Percentiles rank a stretch among this genome's conserved stretches.
Evolutionary conservation across 805 yeast genomes (phyloP).

Genomic region (Clavispora vitiphila): DNA sequence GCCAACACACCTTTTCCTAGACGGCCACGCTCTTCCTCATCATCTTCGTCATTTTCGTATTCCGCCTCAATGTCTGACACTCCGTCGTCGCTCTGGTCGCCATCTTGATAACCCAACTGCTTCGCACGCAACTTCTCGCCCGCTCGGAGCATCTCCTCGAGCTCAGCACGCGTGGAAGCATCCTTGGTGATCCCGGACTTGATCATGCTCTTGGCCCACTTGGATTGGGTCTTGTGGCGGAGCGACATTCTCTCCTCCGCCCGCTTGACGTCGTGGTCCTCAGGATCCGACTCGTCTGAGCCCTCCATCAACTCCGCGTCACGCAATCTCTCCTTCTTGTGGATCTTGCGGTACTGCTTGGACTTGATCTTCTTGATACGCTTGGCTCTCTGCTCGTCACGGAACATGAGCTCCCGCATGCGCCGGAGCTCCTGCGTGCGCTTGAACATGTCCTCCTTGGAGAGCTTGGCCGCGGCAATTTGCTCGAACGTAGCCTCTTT

Average conservation of each 20-base stretch:
- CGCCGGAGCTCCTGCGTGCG: slow-evolving; percentile 78
- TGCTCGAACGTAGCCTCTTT: slow-evolving; percentile 85
- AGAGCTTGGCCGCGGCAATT: slow-evolving; percentile 72
- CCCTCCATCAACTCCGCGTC: slow-evolving; percentile 66
- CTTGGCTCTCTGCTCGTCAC: slow-evolving; percentile 88
- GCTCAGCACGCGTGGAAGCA: slow-evolving; percentile 73
- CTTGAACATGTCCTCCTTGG: slow-evolving; percentile 72
- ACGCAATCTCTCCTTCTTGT: slow-evolving; percentile 75
- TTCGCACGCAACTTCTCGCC: slow-evolving; percentile 73
- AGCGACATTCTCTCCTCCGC: slow-evolving; percentile 91
- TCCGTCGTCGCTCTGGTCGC: slow-evolving; percentile 50
- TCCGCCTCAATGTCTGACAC: slow-evolving; percentile 42
- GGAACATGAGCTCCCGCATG: slow-evolving; percentile 94
- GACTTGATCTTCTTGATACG: slow-evolving; percentile 93
- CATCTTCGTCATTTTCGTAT: slow-evolving; percentile 32
- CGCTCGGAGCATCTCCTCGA: slow-evolving; percentile 90
- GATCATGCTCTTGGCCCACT: slow-evolving; percentile 89
- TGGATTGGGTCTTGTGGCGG: slow-evolving; percentile 80
- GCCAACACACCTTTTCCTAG: slow-evolving; percentile 86
- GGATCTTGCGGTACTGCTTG: slow-evolving; percentile 78
- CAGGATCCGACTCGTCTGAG: slow-evolving; percentile 45
- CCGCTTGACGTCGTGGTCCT: slow-evolving; percentile 67
- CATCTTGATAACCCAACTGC: slow-evolving; percentile 63
- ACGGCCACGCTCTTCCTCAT: slow-evolving; percentile 31
- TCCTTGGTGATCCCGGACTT: slow-evolving; percentile 89